Evolutionary conservation across 2,329 filamentous ascomycete genomes (phyloP), one percentile per base, ranked within the genome.

Genomic region (Cercospora zeae-maydis): DNA sequence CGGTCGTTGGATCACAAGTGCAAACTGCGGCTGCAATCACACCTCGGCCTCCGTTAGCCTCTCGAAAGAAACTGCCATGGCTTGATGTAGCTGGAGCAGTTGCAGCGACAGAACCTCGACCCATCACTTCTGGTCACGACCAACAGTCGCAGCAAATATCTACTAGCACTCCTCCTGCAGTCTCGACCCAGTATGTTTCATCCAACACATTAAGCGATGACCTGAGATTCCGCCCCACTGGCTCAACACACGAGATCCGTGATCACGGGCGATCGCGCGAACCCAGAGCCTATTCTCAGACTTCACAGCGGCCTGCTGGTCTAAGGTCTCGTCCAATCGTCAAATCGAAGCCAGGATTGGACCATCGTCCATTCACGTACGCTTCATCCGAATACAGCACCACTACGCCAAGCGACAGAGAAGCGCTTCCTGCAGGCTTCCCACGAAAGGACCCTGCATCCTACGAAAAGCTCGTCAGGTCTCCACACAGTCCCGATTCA

Each of bases 341-440:
- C 10, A 60, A 39, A 42, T 34, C 39, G 45, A 60, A 37, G 47
- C 54, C 55, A 37, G 36, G 37, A 2, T 37, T 19, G 34, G 53
- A 33, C 30, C 58, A 19, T 4, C 51, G 16, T 45, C 24, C 45
- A 19, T 37, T 57, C 31, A 45, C 53, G 5, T 69, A 69, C 51
- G 64, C 64, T 5, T 69, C 70, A 2, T 73, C 71, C 7, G 69
- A 72, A 36, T 73, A 73, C 62, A 72, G 70, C 58, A 62, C 68
- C 16, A 65, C 63, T 9, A 56, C 62, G 7, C 37, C 54, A 1
- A 63, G 62, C 27, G 62, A 59, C 21, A 33, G 36, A 21, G 62
- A 63, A n/a, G 51, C 58, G 2, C 39, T 66, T 31, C 47, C 63
- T 11, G 27, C 27, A 19, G 11, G 45, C 30, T 59, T 64, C 6